Conservation (phyloP, 305 asterid genomes). For the Solanum hybrid region DNA sequence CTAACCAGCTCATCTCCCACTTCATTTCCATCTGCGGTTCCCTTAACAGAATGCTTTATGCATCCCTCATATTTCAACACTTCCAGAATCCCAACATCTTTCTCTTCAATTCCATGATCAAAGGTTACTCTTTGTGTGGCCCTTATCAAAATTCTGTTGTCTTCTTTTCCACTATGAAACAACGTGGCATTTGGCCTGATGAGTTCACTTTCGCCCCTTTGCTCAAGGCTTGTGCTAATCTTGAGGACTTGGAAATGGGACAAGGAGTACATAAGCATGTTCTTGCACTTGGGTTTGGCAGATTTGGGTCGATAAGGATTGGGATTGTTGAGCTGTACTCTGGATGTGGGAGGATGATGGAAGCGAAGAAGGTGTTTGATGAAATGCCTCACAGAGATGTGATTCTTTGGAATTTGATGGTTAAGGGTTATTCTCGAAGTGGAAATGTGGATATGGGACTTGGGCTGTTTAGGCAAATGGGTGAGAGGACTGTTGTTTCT, state of each 20-base stretch:
- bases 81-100: constrained; percentile 41
- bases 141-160: constrained; percentile 34
- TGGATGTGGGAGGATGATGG: constrained; percentile 29
- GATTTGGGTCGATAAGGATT: constrained; percentile 29
- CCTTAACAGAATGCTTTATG: constrained; percentile 35
- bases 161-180: constrained; percentile 28
- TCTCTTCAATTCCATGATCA: constrained; percentile 54
- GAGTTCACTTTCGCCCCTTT: constrained; percentile 55
- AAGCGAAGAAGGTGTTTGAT: constrained; percentile 48
- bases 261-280: constrained; percentile 34
- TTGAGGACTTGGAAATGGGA: constrained; percentile 25
- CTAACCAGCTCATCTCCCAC: constrained; percentile 61
- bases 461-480: constrained; percentile 34
- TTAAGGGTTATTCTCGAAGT: constrained; percentile 40
- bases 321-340: constrained; percentile 37
- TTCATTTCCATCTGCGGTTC: constrained; percentile 44
- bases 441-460: constrained; percentile 44
- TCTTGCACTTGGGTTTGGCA: constrained; percentile 37
- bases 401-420: constrained; percentile 53
- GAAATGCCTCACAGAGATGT: constrained; percentile 50
- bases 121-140: constrained; percentile 38
- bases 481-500: constrained; percentile 36
- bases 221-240: constrained; percentile 44
- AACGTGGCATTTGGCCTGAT: constrained; percentile 47
- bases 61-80: constrained; percentile 35